phyloP scores from a whole-genome alignment of 148 eudicot genomes.

The Nepenthes gracilis region DNA sequence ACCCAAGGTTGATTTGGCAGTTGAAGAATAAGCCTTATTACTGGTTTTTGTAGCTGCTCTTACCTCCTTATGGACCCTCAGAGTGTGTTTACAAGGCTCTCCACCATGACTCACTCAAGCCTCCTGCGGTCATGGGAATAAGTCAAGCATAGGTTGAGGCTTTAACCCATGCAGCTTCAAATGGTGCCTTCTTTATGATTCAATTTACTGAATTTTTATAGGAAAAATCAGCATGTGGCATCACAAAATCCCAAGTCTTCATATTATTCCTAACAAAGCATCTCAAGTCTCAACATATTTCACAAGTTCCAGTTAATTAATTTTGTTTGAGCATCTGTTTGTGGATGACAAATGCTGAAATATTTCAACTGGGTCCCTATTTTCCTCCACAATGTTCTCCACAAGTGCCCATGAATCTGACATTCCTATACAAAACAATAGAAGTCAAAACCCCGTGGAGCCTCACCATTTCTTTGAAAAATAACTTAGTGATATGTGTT shows the following conservation, averaged over 20 bases:
- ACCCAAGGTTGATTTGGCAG: neutral
- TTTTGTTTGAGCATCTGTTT: neutral
- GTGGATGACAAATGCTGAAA: neutral
- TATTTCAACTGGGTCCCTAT: neutral
- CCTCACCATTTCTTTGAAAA: neutral
- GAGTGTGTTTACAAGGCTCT: neutral
- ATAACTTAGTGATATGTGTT: neutral
- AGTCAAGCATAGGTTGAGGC: neutral
- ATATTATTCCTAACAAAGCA: neutral
- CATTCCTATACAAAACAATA: neutral
- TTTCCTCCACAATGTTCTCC: neutral
- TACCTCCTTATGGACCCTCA: neutral
- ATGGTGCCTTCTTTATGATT: neutral
- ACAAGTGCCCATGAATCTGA: neutral
- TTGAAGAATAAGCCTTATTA: neutral
- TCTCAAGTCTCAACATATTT: neutral
- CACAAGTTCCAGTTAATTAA: neutral
- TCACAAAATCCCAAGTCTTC: neutral
- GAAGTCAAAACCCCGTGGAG: neutral
- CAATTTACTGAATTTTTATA: neutral
- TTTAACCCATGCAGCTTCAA: neutral
- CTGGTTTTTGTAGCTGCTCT: neutral
- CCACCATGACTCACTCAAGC: neutral
- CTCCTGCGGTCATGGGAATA: neutral
- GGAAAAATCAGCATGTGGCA: neutral